These are phyloP conservation scores for Camelina neglecta DNA, from an alignment of 345 rosid species.

Conservation along the genomic window DNA sequence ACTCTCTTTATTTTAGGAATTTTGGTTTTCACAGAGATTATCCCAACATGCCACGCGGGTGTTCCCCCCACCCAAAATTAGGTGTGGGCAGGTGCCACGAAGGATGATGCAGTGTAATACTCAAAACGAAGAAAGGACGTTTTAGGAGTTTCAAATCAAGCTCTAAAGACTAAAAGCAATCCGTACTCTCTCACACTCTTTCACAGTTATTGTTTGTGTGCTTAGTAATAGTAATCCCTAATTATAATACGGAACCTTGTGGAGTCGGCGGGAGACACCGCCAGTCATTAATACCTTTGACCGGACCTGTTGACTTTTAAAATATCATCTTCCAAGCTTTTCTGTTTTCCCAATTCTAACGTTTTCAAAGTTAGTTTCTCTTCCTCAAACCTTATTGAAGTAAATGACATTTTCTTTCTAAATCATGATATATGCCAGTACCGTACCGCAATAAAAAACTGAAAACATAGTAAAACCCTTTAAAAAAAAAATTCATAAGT, in stretches of 20 bases:
- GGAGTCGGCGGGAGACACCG: conserved; percentile 56
- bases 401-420: neutral
- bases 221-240: neutral
- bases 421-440: neutral
- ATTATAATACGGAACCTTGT: conserved; percentile 37
- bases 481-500: too few species aligned
- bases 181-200: conserved; percentile 17
- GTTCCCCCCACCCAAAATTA: conserved; percentile 15
- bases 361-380: neutral
- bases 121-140: neutral
- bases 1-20: neutral
- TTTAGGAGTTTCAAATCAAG: neutral
- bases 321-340: conserved; percentile 22
- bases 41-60: conserved; percentile 34
- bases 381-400: neutral
- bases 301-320: conserved; percentile 51
- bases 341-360: neutral
- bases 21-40: neutral
- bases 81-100: conserved; percentile 19
- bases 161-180: neutral
- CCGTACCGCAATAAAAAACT: too few species aligned
- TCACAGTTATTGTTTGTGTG: conserved; percentile 8
- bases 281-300: conserved; percentile 66
- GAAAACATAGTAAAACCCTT: too few species aligned
- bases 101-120: neutral